Conservation (phyloP, 352 stramenopile genomes). For the Thraustotheca clavata region DNA sequence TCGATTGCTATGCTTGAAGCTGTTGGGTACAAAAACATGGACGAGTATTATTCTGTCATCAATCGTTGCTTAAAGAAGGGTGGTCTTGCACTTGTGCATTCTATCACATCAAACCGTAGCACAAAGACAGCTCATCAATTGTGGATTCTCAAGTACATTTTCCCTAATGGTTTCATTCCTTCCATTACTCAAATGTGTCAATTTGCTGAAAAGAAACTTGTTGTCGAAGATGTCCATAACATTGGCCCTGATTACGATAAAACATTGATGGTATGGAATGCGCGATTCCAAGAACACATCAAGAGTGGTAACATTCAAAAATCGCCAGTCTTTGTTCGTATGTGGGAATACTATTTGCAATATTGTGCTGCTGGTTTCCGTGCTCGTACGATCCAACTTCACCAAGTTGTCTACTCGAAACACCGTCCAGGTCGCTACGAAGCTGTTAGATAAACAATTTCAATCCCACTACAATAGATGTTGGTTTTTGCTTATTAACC, state of each 20-base stretch:
- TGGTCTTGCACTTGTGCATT: conserved; percentile 71
- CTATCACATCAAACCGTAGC: conserved; percentile 74
- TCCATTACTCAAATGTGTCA: conserved; percentile 62
- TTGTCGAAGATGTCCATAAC: conserved; percentile 81
- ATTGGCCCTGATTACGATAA: conserved; percentile 85
- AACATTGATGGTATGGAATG: conserved; percentile 84
- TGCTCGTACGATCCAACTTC: conserved; percentile 73
- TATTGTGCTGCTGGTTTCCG: conserved; percentile 88
- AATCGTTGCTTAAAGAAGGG: conserved; percentile 72
- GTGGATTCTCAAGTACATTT: conserved; percentile 90
- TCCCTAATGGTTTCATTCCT: conserved; percentile 81
- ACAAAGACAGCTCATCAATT: conserved; percentile 74
- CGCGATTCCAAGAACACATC: conserved; percentile 75
- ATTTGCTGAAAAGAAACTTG: conserved; percentile 72
- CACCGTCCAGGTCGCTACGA: conserved; percentile 73
- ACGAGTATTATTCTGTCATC: conserved; percentile 78
- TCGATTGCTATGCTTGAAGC: conserved; percentile 87
- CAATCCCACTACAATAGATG: too few species aligned
- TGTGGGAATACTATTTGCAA: conserved; percentile 86
- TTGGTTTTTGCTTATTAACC: too few species aligned
- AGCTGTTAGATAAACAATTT: conserved; percentile 28
- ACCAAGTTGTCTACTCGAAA: conserved; percentile 82
- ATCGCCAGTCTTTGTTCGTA: conserved; percentile 73
- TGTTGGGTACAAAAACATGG: conserved; percentile 84
- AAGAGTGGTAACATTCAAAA: conserved; percentile 70